Conservation (phyloP, 345 rosid species). For the Camelina sativa region DNA sequence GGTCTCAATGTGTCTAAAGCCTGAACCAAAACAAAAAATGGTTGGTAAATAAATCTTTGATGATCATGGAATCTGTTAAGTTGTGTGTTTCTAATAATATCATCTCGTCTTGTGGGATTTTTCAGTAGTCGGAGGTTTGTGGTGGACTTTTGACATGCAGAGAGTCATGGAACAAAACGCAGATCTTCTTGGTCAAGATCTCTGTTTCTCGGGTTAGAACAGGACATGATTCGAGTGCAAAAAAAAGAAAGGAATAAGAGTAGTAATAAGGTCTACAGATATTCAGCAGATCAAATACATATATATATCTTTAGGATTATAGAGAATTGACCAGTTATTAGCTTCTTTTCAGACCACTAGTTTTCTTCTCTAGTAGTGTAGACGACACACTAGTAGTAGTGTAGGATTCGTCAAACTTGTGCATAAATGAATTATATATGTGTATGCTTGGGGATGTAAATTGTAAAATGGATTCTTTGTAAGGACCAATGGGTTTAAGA, state of each 20-base stretch:
- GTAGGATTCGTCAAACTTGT: conserved; percentile 20
- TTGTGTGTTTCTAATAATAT: no score
- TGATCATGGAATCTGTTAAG: neutral
- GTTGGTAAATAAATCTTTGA: neutral
- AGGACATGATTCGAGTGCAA: conserved; percentile 28
- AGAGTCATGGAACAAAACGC: neutral
- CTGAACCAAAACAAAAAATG: neutral
- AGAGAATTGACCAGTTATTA: conserved; percentile 37
- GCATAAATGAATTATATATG: conserved; percentile 24
- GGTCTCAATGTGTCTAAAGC: conserved; percentile 1
- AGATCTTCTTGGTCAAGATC: conserved; percentile 25
- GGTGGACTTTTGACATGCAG: neutral
- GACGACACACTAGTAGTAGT: neutral
- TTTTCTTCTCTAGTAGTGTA: conserved; percentile 2
- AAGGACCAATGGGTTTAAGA: conserved; percentile 31
- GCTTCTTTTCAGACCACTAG: conserved; percentile 9
- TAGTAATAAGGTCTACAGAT: conserved; percentile 7
- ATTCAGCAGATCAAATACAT: neutral
- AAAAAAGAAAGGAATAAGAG: neutral
- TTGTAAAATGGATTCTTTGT: conserved; percentile 31
- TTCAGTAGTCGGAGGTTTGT: conserved; percentile 12
- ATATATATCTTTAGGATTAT: conserved; percentile 32
- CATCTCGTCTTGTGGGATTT: conserved; percentile 8
- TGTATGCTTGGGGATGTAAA: conserved; percentile 25
- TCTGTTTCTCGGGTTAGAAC: conserved; percentile 16